Evolutionary conservation across 305 asterid genomes (phyloP), one percentile per base, ranked within the genome.

Genomic region (Plantago coronopus): DNA sequence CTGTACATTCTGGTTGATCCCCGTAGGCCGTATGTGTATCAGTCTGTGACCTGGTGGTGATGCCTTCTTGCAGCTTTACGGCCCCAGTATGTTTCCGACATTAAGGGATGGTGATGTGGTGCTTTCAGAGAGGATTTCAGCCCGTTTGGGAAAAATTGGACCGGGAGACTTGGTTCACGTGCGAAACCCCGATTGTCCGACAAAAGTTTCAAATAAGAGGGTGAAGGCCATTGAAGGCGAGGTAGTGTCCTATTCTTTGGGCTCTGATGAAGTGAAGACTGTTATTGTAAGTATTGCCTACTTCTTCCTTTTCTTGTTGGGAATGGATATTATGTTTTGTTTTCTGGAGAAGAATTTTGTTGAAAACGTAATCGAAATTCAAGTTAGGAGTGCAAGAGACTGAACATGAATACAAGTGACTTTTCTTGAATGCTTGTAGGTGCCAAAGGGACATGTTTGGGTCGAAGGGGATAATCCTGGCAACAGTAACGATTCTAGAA

Each of bases 401-500:
- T 59, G 37, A 16, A 29, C 15, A 9, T 12, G 44, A 38, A 65
- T 63, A n/a, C n/a, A 34, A n/a, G 27, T 48, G 44, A 1, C 7
- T 48, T 72, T 48, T 51, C 19, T 22, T 44, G 62, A 38, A 53
- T 59, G n/a, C 55, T 31, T 58, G 50, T 67, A 89, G 94, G 91
- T 89, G 17, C 97, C 96, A 34, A 73, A 79, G 72, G 96, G 96
- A 29, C 91, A 85, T 76, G 77, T 87, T 66, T 90, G 96, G 97
- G 75, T 90, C 16, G 89, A 90, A 67, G 97, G 96, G 19, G 95
- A 87, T 74, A 85, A 81, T 59, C 54, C 59, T 23, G 63, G 65
- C 49, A 18, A 63, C 2, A 78, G 87, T 55, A 67, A 48, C 43
- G 97, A 87, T 75, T 90, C 97, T n/a, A 81, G 94, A 77, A 47